Evolutionary conservation across 2,329 filamentous ascomycete species (phyloP), one percentile per base, ranked within the genome.

Genomic region (Aspergillus candidus): DNA sequence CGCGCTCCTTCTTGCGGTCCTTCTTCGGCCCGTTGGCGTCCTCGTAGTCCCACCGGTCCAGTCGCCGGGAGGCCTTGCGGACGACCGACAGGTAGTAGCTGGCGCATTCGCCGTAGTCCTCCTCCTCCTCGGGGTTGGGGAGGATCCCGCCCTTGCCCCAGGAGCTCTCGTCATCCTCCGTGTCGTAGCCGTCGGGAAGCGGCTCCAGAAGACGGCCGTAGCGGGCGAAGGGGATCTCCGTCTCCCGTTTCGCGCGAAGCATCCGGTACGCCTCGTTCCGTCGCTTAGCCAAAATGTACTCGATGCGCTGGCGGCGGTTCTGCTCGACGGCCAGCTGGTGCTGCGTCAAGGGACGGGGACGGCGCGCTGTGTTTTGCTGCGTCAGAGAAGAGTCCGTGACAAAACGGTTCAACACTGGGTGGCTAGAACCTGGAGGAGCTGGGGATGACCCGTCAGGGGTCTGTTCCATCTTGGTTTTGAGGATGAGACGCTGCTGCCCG

Each of bases 311-410:
- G 41, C 68, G 69, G 29, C 71, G 65, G 44, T 74, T 72, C 41
- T 72, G 68, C 47, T 74, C 71, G 4, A 75, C 66, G 15, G 72
- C 72, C 40, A 73, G 61, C 44, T 75, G 72, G 43, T 75, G 72
- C 40, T 73, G 71, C 2, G 72, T 75, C 33, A 74, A 61, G 8
- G 72, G 72, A 13, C 72, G 66, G 11, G 71, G 68, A 11, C 72
- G 70, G 40, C 69, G 67, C 37, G 61, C 58, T 33, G 59, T 56
- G 41, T 52, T 41, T 32, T 48, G 54, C 38, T 61, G 59, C 14
- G 54, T 54, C 39, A 59, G 55, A 27, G 61, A 58, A 14, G 63
- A 55, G 43, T 65, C 63, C 2, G 58, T 54, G 38, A 63, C 58
- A 49, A 67, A 72, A 33, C 70, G 67, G 47, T 66, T 67, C 11